Evolutionary conservation across 2,329 filamentous ascomycete species (phyloP).

Genomic region (Chaetoscypha palmicola): DNA sequence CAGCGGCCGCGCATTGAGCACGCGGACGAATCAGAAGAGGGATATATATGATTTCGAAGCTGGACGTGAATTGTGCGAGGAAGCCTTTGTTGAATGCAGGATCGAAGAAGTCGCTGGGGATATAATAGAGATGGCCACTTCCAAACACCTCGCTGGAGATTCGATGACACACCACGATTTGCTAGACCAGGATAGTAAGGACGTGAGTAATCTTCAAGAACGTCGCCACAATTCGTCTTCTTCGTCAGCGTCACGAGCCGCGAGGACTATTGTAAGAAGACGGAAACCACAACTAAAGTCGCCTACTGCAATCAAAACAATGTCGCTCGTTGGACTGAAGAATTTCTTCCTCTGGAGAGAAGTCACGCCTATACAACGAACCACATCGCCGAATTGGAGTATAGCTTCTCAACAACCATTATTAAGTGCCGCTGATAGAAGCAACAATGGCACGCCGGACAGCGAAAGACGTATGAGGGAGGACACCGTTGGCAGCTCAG

Average conservation of each 20-base stretch:
- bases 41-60: too few relatives aligned
- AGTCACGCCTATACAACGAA: conserved; percentile 14
- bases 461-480: not conserved
- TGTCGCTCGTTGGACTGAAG: conserved; percentile 30
- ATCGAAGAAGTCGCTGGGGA: too few relatives aligned
- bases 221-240: not conserved
- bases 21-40: not conserved
- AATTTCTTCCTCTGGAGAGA: conserved; percentile 28
- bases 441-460: not conserved
- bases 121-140: not conserved
- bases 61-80: not conserved
- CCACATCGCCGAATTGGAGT: not conserved
- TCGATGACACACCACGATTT: not conserved
- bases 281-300: conserved; percentile 8
- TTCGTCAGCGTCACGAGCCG: conserved; percentile 3
- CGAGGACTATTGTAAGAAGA: conserved; percentile 12
- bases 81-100: not conserved
- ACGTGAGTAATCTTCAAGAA: not conserved
- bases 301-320: conserved; percentile 16
- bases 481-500: not conserved
- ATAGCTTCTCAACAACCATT: not conserved
- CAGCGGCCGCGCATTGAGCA: not conserved
- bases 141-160: not conserved
- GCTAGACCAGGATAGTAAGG: not conserved
- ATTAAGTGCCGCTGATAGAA: not conserved